Percentiles rank a stretch among this genome's conserved stretches.
Evolutionary conservation across 352 stramenopile genomes (phyloP).

Genomic region (Elongisporangium prolatum): DNA sequence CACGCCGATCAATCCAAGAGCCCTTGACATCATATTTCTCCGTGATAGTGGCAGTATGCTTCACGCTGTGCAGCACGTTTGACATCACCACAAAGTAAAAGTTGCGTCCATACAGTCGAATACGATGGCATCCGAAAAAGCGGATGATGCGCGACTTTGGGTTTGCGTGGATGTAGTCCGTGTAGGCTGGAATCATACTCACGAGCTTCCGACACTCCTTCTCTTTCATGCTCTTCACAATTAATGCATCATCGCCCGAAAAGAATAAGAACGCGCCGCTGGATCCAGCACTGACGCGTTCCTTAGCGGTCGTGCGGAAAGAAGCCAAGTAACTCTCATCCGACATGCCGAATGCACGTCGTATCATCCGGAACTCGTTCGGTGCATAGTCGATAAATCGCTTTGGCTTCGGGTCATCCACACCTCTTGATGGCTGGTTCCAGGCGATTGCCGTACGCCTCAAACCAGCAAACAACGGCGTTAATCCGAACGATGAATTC

Average conservation of each 20-base stretch:
- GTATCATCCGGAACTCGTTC: conserved; percentile 57
- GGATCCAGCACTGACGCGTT: conserved; percentile 71
- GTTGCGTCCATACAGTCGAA: conserved; percentile 74
- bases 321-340: conserved; percentile 68
- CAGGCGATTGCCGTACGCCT: conserved; percentile 36
- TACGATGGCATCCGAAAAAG: conserved; percentile 83
- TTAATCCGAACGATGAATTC: conserved; percentile 17
- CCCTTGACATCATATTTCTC: conserved; percentile 81
- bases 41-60: conserved; percentile 49
- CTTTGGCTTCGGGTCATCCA: conserved; percentile 55
- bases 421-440: conserved; percentile 25
- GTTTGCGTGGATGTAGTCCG: conserved; percentile 50
- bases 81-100: conserved; percentile 84
- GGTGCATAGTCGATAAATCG: conserved; percentile 77
- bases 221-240: conserved; percentile 78
- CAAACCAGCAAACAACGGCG: conserved; percentile 43
- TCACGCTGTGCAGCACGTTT: conserved; percentile 62
- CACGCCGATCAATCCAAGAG: conserved; percentile 63
- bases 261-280: conserved; percentile 84
- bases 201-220: conserved; percentile 73
- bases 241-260: conserved; percentile 62
- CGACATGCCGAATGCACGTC: conserved; percentile 52
- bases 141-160: conserved; percentile 71
- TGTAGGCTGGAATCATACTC: conserved; percentile 66
- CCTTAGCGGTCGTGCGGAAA: conserved; percentile 72